Conservation (phyloP, 208 protist genomes). For the Leishmania turanica region DNA sequence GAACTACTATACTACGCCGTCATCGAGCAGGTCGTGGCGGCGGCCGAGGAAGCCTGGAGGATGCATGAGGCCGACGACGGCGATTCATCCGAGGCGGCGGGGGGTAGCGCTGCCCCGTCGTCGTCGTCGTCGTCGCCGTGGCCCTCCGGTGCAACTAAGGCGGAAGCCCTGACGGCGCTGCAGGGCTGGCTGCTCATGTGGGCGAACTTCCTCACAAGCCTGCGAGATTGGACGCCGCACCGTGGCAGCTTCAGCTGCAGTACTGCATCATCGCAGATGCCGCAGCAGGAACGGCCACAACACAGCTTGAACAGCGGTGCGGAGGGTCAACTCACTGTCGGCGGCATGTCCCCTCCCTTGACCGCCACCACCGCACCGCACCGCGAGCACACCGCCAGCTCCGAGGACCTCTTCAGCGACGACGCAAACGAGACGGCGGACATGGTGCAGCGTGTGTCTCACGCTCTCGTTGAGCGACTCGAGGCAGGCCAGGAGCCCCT, state of each 20-base stretch:
- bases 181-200: constrained; percentile 62
- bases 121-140: constrained; percentile 1
- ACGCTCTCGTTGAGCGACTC: constrained; percentile 44
- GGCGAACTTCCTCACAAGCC: constrained; percentile 46
- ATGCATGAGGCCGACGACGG: constrained; percentile 14
- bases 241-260: constrained; percentile 32
- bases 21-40: constrained; percentile 57
- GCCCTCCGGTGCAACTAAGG: constrained; percentile 18
- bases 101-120: neutral
- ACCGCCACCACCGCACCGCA: constrained; percentile 16
- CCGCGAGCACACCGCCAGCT: constrained; percentile 4
- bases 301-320: constrained; percentile 9
- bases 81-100: neutral
- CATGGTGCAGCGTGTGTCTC: constrained; percentile 37
- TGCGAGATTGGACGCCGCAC: constrained; percentile 44
- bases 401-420: constrained; percentile 27
- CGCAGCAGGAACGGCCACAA: constrained; percentile 1
- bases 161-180: constrained; percentile 40
- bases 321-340: constrained; percentile 20
- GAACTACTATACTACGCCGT: constrained; percentile 79
- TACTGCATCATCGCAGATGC: constrained; percentile 21
- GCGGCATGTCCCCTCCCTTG: constrained; percentile 30
- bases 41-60: constrained; percentile 63
- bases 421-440: constrained; percentile 35
- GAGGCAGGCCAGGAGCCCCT: constrained; percentile 57